These are phyloP conservation scores for Nakazawaea anatomiae DNA, from an alignment of 805 yeast species.

Conservation along the genomic window DNA sequence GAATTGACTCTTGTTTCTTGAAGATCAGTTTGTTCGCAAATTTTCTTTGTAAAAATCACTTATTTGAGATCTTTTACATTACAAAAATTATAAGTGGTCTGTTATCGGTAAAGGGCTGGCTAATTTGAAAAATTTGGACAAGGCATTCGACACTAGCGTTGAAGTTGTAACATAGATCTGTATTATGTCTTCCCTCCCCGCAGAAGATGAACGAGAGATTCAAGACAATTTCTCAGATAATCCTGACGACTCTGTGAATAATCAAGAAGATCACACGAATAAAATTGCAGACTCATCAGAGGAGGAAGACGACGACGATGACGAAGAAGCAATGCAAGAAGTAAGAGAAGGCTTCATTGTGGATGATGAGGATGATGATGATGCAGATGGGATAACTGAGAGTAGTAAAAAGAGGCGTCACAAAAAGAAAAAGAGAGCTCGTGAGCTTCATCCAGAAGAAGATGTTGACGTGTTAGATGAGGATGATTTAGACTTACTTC, in stretches of 20 bases:
- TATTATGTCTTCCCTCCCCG: slow-evolving; percentile 26
- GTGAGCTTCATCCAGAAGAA: slow-evolving; percentile 27
- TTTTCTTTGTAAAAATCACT: not conserved
- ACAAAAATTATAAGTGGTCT: too few relatives aligned
- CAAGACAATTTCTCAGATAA: slow-evolving; percentile 25
- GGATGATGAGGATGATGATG: slow-evolving; percentile 77
- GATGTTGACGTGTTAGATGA: slow-evolving; percentile 79
- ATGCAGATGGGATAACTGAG: slow-evolving; percentile 34
- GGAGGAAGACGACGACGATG: slow-evolving; percentile 86
- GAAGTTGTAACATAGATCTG: not conserved
- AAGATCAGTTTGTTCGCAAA: not conserved
- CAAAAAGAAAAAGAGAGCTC: slow-evolving; percentile 34
- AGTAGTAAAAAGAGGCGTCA: slow-evolving; percentile 25
- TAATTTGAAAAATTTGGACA: too few relatives aligned
- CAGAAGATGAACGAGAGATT: slow-evolving; percentile 31
- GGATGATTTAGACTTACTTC: slow-evolving; percentile 86
- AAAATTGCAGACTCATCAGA: slow-evolving; percentile 66
- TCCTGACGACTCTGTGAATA: slow-evolving; percentile 15
- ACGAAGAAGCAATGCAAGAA: slow-evolving; percentile 80
- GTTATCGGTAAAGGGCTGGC: too few relatives aligned
- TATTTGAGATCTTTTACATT: too few relatives aligned
- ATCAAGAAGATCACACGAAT: slow-evolving; percentile 29
- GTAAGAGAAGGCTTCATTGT: slow-evolving; percentile 92
- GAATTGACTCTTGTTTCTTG: not conserved
- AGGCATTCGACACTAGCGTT: not conserved